Percentiles rank a stretch among this genome's conserved stretches.
These are phyloP conservation scores for Cyberlindnera subsufficiens DNA, from an alignment of 805 yeast species.

Conservation along the genomic window DNA sequence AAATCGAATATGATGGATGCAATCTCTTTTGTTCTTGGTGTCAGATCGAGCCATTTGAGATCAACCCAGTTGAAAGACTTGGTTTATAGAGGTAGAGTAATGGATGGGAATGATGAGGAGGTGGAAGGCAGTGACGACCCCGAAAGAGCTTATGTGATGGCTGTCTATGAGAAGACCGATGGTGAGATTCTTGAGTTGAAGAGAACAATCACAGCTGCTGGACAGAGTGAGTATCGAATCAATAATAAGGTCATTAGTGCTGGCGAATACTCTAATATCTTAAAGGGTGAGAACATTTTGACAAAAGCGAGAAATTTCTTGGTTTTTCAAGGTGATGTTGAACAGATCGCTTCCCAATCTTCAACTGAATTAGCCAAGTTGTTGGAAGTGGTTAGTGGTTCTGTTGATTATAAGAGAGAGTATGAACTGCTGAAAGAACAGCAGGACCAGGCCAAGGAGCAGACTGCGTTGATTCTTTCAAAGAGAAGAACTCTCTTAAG, in stretches of 20 bases:
- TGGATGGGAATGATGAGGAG: conserved; percentile 21
- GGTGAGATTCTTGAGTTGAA: conserved; percentile 57
- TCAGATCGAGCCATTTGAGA: conserved; percentile 68
- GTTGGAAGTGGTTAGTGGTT: conserved; percentile 82
- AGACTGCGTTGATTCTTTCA: conserved; percentile 57
- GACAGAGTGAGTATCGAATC: conserved; percentile 63
- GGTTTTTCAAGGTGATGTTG: conserved; percentile 97
- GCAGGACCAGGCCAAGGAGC: conserved; percentile 58
- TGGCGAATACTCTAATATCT: conserved; percentile 53
- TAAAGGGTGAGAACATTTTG: conserved; percentile 74
- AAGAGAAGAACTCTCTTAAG: conserved; percentile 63
- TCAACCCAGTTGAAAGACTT: conserved; percentile 70
- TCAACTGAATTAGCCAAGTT: conserved; percentile 67
- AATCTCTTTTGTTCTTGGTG: conserved; percentile 88
- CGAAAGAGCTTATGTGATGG: conserved; percentile 67
- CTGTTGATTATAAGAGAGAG: conserved; percentile 57
- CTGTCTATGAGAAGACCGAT: conserved; percentile 59
- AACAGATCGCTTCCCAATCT: conserved; percentile 83
- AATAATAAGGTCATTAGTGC: conserved; percentile 58
- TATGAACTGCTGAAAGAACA: conserved; percentile 62
- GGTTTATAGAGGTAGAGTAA: conserved; percentile 66
- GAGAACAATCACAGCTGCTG: conserved; percentile 52
- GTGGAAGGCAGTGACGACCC: conserved; percentile 21
- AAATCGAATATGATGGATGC: conserved; percentile 98
- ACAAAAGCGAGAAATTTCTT: conserved; percentile 87